A percentile compares a stretch with the other conserved stretches of the same genome.
phyloP scores from a whole-genome alignment of 345 rosid genomes.

The Gossypium sturtianum region DNA sequence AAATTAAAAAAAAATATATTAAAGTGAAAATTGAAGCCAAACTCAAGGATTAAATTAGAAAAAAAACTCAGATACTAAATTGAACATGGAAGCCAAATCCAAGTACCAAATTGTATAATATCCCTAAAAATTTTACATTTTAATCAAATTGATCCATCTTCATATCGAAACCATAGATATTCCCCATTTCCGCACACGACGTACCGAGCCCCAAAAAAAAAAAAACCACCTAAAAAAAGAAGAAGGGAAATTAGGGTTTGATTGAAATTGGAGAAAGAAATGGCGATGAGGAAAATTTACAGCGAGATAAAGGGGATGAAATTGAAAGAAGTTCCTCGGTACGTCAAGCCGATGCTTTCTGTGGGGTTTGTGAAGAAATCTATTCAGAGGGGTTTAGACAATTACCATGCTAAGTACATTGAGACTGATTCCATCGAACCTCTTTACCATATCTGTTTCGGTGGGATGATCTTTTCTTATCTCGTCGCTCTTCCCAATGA shows the following conservation, averaged over 20 bases:
- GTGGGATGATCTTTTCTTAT: constrained; percentile 66
- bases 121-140: too few relatives aligned
- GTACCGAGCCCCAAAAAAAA: not conserved
- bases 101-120: too few relatives aligned
- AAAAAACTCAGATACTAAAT: too few relatives aligned
- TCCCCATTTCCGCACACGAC: not conserved
- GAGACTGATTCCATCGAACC: constrained; percentile 61
- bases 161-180: not conserved
- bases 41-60: too few relatives aligned
- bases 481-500: constrained; percentile 75
- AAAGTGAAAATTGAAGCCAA: too few relatives aligned
- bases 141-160: too few relatives aligned
- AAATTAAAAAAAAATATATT: too few relatives aligned
- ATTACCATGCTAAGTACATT: constrained; percentile 61
- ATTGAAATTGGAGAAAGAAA: not conserved
- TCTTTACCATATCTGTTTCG: constrained; percentile 55
- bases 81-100: too few relatives aligned
- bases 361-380: constrained; percentile 32
- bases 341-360: constrained; percentile 62
- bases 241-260: not conserved
- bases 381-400: constrained; percentile 43
- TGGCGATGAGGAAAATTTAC: constrained; percentile 51
- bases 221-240: too few relatives aligned
- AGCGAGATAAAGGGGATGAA: constrained; percentile 59
- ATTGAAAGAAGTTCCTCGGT: constrained; percentile 49